A percentile compares a stretch with the other conserved stretches of the same genome.
phyloP scores from a whole-genome alignment of 2,329 filamentous ascomycete species.

The Aspergillus ibericus region DNA sequence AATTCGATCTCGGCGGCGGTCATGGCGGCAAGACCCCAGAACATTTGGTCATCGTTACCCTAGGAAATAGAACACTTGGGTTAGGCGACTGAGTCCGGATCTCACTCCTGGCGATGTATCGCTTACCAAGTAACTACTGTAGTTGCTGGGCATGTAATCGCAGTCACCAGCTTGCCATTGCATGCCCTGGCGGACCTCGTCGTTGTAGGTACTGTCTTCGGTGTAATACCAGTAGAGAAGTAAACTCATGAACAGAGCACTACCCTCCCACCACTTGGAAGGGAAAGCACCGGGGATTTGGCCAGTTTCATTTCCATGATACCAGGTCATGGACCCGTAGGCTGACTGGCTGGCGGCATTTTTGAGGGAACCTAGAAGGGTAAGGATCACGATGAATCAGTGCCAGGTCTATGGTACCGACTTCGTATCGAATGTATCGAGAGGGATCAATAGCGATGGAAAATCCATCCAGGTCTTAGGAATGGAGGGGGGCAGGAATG shows the following conservation, averaged over 20 bases:
- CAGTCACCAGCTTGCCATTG: conserved; percentile 35
- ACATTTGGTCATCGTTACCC: conserved; percentile 71
- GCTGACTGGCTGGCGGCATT: conserved; percentile 44
- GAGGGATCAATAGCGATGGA: no score
- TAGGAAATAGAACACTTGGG: conserved; percentile 8
- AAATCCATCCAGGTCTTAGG: background rate
- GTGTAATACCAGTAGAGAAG: conserved; percentile 71
- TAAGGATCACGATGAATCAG: background rate
- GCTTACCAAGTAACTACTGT: conserved; percentile 33
- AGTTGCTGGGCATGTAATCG: conserved; percentile 41
- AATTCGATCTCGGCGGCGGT: conserved; percentile 66
- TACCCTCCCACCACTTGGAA: conserved; percentile 75
- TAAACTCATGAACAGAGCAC: conserved; percentile 66
- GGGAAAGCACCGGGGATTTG: conserved; percentile 58
- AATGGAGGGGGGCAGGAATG: background rate
- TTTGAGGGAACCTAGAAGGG: conserved; percentile 44
- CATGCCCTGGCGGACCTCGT: conserved; percentile 49
- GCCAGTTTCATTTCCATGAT: conserved; percentile 53
- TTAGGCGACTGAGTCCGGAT: background rate
- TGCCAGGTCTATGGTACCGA: background rate
- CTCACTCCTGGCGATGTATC: background rate
- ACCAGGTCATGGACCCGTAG: conserved; percentile 53
- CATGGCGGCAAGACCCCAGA: conserved; percentile 70
- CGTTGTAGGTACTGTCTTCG: conserved; percentile 64
- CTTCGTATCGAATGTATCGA: no score